A percentile compares a stretch with the other conserved stretches of the same genome.
Evolutionary conservation across 2,329 filamentous ascomycete genomes (phyloP).

Genomic region (Colletotrichum sidae): DNA sequence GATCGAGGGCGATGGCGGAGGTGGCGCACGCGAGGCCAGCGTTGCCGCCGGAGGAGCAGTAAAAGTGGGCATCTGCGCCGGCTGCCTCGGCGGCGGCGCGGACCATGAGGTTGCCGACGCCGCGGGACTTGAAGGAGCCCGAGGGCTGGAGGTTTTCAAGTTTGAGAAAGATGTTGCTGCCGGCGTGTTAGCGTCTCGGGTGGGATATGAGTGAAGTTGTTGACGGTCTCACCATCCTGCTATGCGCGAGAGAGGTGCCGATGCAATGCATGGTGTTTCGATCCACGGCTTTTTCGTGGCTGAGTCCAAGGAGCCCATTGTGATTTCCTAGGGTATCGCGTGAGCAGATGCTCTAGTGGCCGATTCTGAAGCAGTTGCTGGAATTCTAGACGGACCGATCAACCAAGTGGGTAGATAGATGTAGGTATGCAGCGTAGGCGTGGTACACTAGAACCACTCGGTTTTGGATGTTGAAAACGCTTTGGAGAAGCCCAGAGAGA

Average conservation of each 20-base stretch:
- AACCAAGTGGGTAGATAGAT: no score
- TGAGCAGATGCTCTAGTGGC: no score
- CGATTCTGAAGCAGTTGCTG: no score
- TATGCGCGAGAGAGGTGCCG: constrained; percentile 72
- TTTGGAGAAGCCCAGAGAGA: no score
- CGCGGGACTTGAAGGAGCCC: constrained; percentile 87
- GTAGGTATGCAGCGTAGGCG: no score
- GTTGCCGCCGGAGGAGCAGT: constrained; percentile 84
- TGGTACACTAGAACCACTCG: no score
- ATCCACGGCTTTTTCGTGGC: constrained; percentile 70
- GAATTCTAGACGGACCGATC: no score
- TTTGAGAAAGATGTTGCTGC: constrained; percentile 84
- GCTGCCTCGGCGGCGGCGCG: constrained; percentile 52
- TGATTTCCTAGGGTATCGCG: constrained; percentile 11
- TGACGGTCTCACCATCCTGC: constrained; percentile 73
- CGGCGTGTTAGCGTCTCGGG: constrained; percentile 13
- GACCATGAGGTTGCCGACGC: constrained; percentile 78
- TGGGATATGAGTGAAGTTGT: constrained; percentile 35
- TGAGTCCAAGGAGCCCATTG: constrained; percentile 55
- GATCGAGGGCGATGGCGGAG: constrained; percentile 72
- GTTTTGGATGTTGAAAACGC: no score
- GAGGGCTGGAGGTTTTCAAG: constrained; percentile 87
- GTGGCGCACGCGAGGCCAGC: constrained; percentile 85
- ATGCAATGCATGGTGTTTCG: constrained; percentile 78
- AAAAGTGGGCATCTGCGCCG: constrained; percentile 71